phyloP scores from a whole-genome alignment of 1,284 basidiomycete species.

The Melampsora abietis-canadensis region DNA sequence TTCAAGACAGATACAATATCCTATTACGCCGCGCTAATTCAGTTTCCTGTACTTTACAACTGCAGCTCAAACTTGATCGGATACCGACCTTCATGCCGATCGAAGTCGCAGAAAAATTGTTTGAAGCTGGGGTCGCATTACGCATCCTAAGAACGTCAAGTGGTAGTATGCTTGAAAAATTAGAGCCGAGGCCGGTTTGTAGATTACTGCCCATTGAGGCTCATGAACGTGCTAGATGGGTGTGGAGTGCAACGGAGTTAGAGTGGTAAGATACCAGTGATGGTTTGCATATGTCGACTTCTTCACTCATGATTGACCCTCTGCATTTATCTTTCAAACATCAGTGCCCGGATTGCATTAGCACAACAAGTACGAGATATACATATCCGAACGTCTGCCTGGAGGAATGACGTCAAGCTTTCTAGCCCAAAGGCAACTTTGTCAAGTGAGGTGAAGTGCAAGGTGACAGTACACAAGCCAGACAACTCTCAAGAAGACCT shows the following conservation, averaged over 20 bases:
- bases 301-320: background rate
- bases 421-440: background rate
- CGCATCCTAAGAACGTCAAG: slow-evolving; percentile 33
- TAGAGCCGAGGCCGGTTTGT: slow-evolving; percentile 24
- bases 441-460: background rate
- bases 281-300: background rate
- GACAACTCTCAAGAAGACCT: slow-evolving; percentile 16
- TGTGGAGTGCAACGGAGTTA: slow-evolving; percentile 28
- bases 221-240: slow-evolving; percentile 26
- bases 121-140: slow-evolving; percentile 33
- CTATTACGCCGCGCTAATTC: background rate
- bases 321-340: background rate
- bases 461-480: background rate
- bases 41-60: background rate
- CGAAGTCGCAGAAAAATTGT: slow-evolving; percentile 27
- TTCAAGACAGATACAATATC: background rate
- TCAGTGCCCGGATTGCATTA: slow-evolving; percentile 7
- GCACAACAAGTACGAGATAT: slow-evolving; percentile 12
- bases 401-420: slow-evolving; percentile 23
- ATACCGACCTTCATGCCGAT: slow-evolving; percentile 32
- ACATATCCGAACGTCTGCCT: slow-evolving; percentile 27
- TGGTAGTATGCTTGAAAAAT: background rate
- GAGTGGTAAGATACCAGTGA: slow-evolving; percentile 13
- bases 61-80: slow-evolving; percentile 28
- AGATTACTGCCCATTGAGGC: slow-evolving; percentile 15